Conservation (phyloP, 108 stramenopile genomes). For the Nannochloropsis granulata region DNA sequence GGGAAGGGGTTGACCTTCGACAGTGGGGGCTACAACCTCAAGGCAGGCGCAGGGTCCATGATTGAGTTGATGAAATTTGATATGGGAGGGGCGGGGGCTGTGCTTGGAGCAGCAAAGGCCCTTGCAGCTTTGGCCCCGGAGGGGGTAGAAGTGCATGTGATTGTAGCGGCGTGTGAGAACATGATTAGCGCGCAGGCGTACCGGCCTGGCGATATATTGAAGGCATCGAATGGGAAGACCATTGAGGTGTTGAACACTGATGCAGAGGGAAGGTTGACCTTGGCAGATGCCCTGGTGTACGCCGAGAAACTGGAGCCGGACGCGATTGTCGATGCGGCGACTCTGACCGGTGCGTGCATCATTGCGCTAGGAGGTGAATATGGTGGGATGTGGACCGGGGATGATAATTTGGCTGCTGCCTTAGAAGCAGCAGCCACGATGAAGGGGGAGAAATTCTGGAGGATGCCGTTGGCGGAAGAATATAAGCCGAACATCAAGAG, state of each 20-base stretch:
- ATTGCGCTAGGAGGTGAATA: conserved; percentile 48
- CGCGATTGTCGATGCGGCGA: conserved; percentile 62
- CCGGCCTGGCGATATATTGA: conserved; percentile 80
- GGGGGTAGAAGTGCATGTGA: conserved; percentile 36
- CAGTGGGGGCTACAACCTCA: conserved; percentile 99
- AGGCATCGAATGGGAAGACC: conserved; percentile 92
- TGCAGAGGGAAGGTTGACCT: conserved; percentile 88
- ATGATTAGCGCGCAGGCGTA: conserved; percentile 81
- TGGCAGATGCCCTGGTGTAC: conserved; percentile 91
- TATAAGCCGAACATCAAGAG: conserved; percentile 30
- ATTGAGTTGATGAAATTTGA: conserved; percentile 99
- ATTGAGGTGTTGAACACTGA: conserved; percentile 89
- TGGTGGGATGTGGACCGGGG: conserved; percentile 50
- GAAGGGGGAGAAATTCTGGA: conserved; percentile 66
- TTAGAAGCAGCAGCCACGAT: conserved; percentile 52
- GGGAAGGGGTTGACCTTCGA: conserved; percentile 95
- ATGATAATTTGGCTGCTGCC: conserved; percentile 67
- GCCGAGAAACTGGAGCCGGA: conserved; percentile 77
- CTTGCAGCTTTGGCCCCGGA: conserved; percentile 12
- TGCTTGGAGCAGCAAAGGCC: conserved; percentile 60
- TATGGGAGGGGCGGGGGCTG: conserved; percentile 82
- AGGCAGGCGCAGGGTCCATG: conserved; percentile 61
- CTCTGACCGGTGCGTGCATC: conserved; percentile 52
- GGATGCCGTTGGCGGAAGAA: conserved; percentile 28
- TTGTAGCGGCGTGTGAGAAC: conserved; percentile 49